Conservation (phyloP, 148 eudicot genomes). For the Rhododendron henanense region DNA sequence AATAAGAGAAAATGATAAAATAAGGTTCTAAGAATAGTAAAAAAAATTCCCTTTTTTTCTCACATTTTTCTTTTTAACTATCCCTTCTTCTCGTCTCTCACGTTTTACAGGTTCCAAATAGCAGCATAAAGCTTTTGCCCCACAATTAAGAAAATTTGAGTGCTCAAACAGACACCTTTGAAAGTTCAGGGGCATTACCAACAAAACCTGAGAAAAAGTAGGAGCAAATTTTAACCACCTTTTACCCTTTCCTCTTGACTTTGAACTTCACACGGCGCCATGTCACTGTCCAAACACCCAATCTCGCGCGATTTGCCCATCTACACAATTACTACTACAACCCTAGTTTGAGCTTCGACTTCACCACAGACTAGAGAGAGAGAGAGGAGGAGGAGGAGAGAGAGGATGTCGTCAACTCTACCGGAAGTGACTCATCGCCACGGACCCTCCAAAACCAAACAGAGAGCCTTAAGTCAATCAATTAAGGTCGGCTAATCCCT, state of each 20-base stretch:
- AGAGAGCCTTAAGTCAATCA: no score
- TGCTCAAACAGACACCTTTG: neutral
- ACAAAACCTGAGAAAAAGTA: neutral
- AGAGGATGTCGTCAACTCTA: slow-evolving; percentile 75
- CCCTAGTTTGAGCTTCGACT: neutral
- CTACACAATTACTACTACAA: neutral
- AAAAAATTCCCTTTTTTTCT: no score
- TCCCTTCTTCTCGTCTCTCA: no score
- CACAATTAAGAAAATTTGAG: neutral
- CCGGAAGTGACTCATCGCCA: slow-evolving; percentile 53
- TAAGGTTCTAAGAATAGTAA: no score
- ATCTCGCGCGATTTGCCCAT: neutral
- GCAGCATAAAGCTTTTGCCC: neutral
- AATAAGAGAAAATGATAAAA: no score
- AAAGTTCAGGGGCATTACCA: neutral
- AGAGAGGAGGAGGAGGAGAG: neutral
- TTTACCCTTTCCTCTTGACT: neutral
- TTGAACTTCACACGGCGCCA: neutral
- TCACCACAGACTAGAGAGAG: neutral
- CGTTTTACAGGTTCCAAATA: no score
- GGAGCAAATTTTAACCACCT: neutral
- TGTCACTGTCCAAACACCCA: neutral
- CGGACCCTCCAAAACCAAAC: no score
- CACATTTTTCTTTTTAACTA: no score
- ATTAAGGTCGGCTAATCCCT: no score